Base-by-base conservation (phyloP, 2,329 filamentous ascomycete species). In the Alternaria rosae region DNA sequence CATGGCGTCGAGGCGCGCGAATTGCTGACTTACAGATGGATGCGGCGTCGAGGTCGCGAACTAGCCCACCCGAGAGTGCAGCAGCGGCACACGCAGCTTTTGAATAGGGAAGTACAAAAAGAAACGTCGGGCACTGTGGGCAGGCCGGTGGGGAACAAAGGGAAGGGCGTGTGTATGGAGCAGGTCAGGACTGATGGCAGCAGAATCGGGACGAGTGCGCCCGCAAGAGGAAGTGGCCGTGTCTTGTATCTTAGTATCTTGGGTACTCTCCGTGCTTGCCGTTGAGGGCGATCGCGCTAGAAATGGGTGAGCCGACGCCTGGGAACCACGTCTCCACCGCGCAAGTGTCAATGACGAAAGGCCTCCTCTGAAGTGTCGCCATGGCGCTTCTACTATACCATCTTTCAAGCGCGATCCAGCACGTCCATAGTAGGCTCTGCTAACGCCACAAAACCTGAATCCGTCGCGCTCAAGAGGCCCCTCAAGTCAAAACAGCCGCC, bases 371-470 rank as follows among this genome's bases (percentile, higher is more conserved):
- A 30, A 20, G 20, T 21, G 32, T 26, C 42, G 57, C 56, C 30
- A 30, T 44, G 44, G 52, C 55, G 60, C 35, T 38, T 38, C 42
- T 23, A 23, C 28, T 25, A 47, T 54, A 26, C 41, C n/a, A 57
- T 55, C 17, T 12, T 30, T 13, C 42, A 32, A 9, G 21, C 42
- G 57, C 61, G 54, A 23, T 44, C 35, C 45, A 54, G 65, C 62
- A 45, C 59, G 61, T 25, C 59, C 42, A 71, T 72, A 71, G 61
- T 54, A 66, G 47, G 45, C 57, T 30, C 61, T 51, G 56, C 35
- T 72, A 72, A 68, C 48, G 62, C 65, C 54, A 52, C 60, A 67
- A 70, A 70, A 69, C 67, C 65, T 68, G 69, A 61, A 72, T 67
- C 50, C 25, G 23, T 11, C 35, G 48, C 11, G 25, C 42, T 9